These are phyloP conservation scores for Alliaria petiolata DNA, from an alignment of 345 rosid species.

Conservation along the genomic window DNA sequence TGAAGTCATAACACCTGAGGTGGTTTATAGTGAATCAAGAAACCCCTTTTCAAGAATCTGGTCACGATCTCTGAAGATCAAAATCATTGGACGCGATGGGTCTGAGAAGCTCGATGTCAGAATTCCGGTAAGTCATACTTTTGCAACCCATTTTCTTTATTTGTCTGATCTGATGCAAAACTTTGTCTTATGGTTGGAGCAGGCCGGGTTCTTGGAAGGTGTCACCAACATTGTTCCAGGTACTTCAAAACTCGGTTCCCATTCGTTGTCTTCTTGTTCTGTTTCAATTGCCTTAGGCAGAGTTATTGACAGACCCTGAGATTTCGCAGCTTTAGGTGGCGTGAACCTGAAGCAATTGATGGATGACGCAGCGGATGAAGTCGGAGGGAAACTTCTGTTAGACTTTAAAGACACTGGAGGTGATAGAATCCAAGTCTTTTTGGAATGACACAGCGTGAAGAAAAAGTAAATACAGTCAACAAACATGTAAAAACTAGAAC, in stretches of 20 bases:
- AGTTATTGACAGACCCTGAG: neutral
- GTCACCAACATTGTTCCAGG: constrained; percentile 91
- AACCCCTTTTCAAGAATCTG: constrained; percentile 69
- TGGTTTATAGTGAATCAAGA: constrained; percentile 49
- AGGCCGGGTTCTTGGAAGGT: constrained; percentile 93
- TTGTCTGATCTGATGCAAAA: neutral
- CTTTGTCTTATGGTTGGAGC: constrained; percentile 13
- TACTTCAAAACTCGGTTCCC: constrained; percentile 17
- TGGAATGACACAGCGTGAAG: constrained; percentile 39
- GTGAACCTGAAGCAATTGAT: constrained; percentile 75
- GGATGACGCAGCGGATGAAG: constrained; percentile 70
- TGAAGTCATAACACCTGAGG: constrained; percentile 86
- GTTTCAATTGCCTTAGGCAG: neutral
- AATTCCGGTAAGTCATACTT: constrained; percentile 64
- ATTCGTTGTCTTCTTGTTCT: neutral
- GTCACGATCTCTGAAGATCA: constrained; percentile 79
- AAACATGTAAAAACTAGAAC: neutral
- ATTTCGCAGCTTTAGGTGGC: constrained; percentile 66
- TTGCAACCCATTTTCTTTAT: neutral
- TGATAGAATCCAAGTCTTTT: constrained; percentile 88
- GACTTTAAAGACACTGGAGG: constrained; percentile 79
- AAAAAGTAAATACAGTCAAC: neutral
- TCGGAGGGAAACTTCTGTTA: constrained; percentile 68
- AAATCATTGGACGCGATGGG: constrained; percentile 81
- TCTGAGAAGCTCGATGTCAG: constrained; percentile 81